Conservation (phyloP, 129 eudicot species). For the Apium graveolens region DNA sequence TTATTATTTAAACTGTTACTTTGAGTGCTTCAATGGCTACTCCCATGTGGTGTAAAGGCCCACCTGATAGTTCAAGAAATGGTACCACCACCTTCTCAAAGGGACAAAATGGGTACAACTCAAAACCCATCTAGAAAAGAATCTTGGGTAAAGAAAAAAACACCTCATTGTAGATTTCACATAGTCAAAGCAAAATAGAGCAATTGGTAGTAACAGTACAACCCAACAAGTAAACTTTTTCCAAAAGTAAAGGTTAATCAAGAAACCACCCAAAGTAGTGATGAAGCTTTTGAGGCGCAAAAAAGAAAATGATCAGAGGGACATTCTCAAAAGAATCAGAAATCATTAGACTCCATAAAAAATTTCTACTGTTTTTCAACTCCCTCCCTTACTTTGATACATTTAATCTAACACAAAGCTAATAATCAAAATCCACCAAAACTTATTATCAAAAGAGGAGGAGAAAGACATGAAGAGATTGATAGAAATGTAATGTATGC, state of each 20-base stretch:
- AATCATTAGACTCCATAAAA: slow-evolving; percentile 37
- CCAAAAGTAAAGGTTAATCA: slow-evolving; percentile 31
- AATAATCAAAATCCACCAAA: slow-evolving; percentile 30
- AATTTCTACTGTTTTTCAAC: slow-evolving; percentile 35
- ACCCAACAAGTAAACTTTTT: slow-evolving; percentile 19
- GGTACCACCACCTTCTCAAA: slow-evolving; percentile 16
- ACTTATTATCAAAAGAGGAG: slow-evolving; percentile 43
- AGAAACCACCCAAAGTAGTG: slow-evolving; percentile 31
- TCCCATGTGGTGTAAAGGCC: slow-evolving; percentile 7
- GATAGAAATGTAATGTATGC: slow-evolving; percentile 27
- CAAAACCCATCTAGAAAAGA: not conserved
- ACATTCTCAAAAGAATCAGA: slow-evolving; percentile 49
- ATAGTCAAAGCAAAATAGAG: slow-evolving; percentile 25
- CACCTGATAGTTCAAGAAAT: slow-evolving; percentile 7
- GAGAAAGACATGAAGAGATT: slow-evolving; percentile 29
- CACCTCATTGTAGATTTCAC: not conserved
- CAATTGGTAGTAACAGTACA: not conserved
- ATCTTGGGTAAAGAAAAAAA: slow-evolving; percentile 1
- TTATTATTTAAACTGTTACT: slow-evolving; percentile 11
- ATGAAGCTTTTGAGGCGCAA: slow-evolving; percentile 59
- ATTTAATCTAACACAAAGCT: slow-evolving; percentile 26
- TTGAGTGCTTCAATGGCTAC: slow-evolving; percentile 12
- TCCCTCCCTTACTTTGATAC: slow-evolving; percentile 39
- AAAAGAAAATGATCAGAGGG: slow-evolving; percentile 30
- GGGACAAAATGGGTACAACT: slow-evolving; percentile 7